Evolutionary conservation across 495 filamentous ascomycete genomes (phyloP).

Genomic region (Hamigera avellanea): DNA sequence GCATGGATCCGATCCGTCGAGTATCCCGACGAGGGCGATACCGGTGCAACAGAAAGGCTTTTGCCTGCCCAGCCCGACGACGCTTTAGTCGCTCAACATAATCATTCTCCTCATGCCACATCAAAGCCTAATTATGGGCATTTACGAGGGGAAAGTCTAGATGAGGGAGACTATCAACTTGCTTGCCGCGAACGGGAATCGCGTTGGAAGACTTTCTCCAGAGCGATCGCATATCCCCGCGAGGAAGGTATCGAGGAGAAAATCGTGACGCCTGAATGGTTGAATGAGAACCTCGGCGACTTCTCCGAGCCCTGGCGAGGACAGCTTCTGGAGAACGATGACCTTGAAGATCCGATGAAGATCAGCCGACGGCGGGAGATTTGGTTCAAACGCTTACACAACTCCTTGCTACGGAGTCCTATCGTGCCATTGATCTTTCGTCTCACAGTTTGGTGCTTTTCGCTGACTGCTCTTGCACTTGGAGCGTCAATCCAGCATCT

Average conservation of each 20-base stretch:
- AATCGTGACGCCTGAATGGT: constrained; percentile 45
- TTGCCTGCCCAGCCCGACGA: constrained; percentile 36
- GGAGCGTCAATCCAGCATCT: constrained; percentile 62
- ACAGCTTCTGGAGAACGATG: constrained; percentile 18
- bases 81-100: constrained; percentile 48
- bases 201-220: constrained; percentile 50
- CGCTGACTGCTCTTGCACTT: constrained; percentile 68
- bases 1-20: constrained; percentile 32
- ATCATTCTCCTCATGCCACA: constrained; percentile 38
- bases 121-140: constrained; percentile 10
- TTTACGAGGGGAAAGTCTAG: constrained; percentile 6
- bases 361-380: constrained; percentile 32
- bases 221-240: constrained; percentile 41
- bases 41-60: constrained; percentile 19
- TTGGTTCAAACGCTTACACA: constrained; percentile 45
- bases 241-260: constrained; percentile 34
- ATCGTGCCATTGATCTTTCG: constrained; percentile 79
- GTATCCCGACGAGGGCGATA: constrained; percentile 15
- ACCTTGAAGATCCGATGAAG: constrained; percentile 37
- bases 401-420: constrained; percentile 59
- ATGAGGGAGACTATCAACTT: constrained; percentile 7
- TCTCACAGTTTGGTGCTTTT: constrained; percentile 71
- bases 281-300: constrained; percentile 43
- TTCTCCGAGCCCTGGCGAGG: constrained; percentile 48
- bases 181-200: constrained; percentile 37